phyloP scores from a whole-genome alignment of 257 asterid species.

The Pogostemon cablin region DNA sequence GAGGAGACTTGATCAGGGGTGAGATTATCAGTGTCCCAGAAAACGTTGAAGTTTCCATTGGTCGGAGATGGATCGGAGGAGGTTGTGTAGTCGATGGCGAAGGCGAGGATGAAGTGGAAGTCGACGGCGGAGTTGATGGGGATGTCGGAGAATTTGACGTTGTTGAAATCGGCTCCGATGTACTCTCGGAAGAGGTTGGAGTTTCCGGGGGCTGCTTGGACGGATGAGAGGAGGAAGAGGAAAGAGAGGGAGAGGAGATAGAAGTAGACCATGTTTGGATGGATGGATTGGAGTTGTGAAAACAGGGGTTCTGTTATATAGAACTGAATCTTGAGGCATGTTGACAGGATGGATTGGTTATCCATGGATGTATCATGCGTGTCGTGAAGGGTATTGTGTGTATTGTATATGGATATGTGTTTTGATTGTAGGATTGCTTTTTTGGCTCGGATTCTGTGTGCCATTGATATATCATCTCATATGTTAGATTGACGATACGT shows the following conservation, averaged over 20 bases:
- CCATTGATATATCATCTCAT: too few species aligned
- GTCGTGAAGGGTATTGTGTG: too few species aligned
- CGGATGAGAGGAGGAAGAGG: conserved; percentile 28
- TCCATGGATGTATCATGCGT: too few species aligned
- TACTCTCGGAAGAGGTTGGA: conserved; percentile 67
- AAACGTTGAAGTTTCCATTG: conserved; percentile 63
- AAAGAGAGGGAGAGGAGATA: conserved; percentile 26
- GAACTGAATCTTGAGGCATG: too few species aligned
- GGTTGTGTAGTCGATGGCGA: conserved; percentile 79
- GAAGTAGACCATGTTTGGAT: conserved; percentile 5
- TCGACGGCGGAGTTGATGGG: conserved; percentile 66
- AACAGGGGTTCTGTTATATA: too few species aligned
- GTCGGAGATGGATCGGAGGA: conserved; percentile 61
- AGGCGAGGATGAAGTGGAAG: conserved; percentile 86
- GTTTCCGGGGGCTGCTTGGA: conserved; percentile 34
- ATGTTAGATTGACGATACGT: too few species aligned
- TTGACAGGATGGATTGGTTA: too few species aligned
- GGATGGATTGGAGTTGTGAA: background rate
- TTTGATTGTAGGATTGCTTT: too few species aligned
- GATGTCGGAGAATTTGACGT: conserved; percentile 61
- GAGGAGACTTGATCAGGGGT: conserved; percentile 52
- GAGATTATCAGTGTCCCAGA: conserved; percentile 75
- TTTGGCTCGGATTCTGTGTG: too few species aligned
- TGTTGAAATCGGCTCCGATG: conserved; percentile 76
- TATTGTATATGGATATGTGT: too few species aligned